phyloP scores from a whole-genome alignment of 2,329 filamentous ascomycete genomes.

The Curvularia verruculosa region DNA sequence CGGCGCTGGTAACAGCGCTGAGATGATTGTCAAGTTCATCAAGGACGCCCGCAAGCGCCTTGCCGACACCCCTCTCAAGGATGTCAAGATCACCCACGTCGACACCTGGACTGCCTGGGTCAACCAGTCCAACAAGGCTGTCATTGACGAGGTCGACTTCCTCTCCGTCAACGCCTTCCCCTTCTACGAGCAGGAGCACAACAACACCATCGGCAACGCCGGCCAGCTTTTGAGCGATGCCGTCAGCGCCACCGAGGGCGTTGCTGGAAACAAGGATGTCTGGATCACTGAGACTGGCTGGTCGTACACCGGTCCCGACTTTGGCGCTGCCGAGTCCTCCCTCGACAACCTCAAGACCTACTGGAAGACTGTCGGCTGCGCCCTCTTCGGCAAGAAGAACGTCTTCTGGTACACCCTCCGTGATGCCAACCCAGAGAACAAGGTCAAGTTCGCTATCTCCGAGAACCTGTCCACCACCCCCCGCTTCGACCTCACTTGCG shows the following conservation, averaged over 20 bases:
- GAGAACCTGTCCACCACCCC: slow-evolving; percentile 60
- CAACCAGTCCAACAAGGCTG: slow-evolving; percentile 44
- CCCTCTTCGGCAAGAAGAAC: slow-evolving; percentile 41
- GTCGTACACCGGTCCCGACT: slow-evolving; percentile 41
- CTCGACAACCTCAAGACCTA: slow-evolving; percentile 40
- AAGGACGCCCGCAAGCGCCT: slow-evolving; percentile 56
- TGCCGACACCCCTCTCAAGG: slow-evolving; percentile 63
- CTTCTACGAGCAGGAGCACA: slow-evolving; percentile 45
- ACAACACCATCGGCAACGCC: slow-evolving; percentile 45
- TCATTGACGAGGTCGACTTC: slow-evolving; percentile 48
- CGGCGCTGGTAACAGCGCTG: slow-evolving; percentile 67
- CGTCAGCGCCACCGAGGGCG: slow-evolving; percentile 37
- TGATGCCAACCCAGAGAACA: slow-evolving; percentile 61
- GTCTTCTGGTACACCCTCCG: slow-evolving; percentile 47
- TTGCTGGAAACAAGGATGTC: slow-evolving; percentile 41
- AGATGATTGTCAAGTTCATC: slow-evolving; percentile 66
- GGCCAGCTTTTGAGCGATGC: slow-evolving; percentile 49
- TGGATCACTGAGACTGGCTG: slow-evolving; percentile 51
- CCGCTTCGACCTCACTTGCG: slow-evolving; percentile 61
- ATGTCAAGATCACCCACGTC: slow-evolving; percentile 54
- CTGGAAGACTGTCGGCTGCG: slow-evolving; percentile 45
- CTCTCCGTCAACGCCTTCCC: slow-evolving; percentile 48
- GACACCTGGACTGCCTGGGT: slow-evolving; percentile 48
- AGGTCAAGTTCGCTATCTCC: slow-evolving; percentile 64
- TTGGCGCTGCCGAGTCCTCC: slow-evolving; percentile 36